Evolutionary conservation across 768 basidiomycete genomes (phyloP).

Genomic region (Neoboletus brunneissimus): DNA sequence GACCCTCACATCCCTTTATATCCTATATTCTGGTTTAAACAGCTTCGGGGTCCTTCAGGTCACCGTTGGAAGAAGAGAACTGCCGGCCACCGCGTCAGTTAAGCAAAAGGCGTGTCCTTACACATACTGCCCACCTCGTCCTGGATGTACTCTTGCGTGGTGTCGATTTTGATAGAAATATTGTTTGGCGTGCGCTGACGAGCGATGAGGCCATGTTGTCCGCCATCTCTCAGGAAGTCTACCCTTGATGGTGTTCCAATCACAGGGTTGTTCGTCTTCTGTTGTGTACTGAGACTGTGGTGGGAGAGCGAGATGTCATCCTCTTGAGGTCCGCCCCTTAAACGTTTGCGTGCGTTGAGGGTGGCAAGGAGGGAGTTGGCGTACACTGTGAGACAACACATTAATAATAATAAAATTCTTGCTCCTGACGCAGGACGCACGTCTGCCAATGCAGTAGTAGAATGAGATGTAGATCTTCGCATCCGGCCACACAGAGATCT

Average conservation of each 20-base stretch:
- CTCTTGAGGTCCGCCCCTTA: constrained; percentile 26
- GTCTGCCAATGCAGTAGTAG: constrained; percentile 57
- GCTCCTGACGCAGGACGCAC: constrained; percentile 36
- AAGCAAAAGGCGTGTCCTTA: not conserved
- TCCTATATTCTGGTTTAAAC: not conserved
- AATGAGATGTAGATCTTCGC: constrained; percentile 59
- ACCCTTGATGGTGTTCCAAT: constrained; percentile 6
- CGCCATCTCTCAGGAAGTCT: not conserved
- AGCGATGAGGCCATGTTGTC: not conserved
- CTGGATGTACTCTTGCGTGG: constrained; percentile 48
- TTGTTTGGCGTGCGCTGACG: constrained; percentile 37
- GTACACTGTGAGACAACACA: constrained; percentile 40
- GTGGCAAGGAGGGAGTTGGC: constrained; percentile 61
- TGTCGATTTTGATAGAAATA: constrained; percentile 66
- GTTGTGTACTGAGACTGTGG: constrained; percentile 4
- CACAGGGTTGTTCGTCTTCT: constrained; percentile 1
- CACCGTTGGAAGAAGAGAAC: not conserved
- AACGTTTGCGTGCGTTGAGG: constrained; percentile 51
- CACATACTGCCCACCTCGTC: constrained; percentile 33
- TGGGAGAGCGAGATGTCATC: constrained; percentile 18
- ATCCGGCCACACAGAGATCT: constrained; percentile 47
- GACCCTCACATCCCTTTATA: not conserved
- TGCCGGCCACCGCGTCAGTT: not conserved
- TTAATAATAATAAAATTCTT: not conserved
- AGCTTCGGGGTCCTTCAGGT: constrained; percentile 9